These are phyloP conservation scores for Harrya chromipes DNA, from an alignment of 768 basidiomycete genomes.

Conservation along the genomic window DNA sequence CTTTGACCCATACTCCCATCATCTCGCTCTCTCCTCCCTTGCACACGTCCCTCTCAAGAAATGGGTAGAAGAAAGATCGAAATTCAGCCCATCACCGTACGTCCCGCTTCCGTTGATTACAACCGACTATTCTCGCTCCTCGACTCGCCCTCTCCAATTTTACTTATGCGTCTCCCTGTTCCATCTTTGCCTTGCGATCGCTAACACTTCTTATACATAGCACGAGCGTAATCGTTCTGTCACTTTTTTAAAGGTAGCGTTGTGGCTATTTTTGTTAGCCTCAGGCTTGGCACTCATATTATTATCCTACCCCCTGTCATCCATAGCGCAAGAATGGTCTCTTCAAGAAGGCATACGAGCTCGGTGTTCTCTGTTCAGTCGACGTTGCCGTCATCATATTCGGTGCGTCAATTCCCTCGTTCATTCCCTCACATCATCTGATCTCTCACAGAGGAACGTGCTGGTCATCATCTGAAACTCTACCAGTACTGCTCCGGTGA, in stretches of 20 bases:
- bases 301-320: conserved; percentile 17
- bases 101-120: conserved; percentile 30
- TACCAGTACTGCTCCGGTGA: conserved; percentile 80
- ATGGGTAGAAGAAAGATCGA: conserved; percentile 83
- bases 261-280: conserved; percentile 60
- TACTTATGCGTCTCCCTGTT: conserved; percentile 23
- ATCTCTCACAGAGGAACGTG: conserved; percentile 58
- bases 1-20: conserved; percentile 22
- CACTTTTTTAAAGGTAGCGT: conserved; percentile 81
- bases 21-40: conserved; percentile 4
- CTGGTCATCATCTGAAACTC: conserved; percentile 76
- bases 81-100: conserved; percentile 75
- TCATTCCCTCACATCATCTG: background rate
- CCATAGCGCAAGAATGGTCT: conserved; percentile 81
- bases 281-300: conserved; percentile 39
- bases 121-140: conserved; percentile 21
- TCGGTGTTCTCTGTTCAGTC: conserved; percentile 86
- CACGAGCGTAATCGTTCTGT: conserved; percentile 90
- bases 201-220: conserved; percentile 51
- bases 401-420: conserved; percentile 42
- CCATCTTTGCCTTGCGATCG: conserved; percentile 31
- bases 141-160: conserved; percentile 28
- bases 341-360: conserved; percentile 90
- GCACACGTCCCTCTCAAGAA: conserved; percentile 8
- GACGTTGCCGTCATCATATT: conserved; percentile 89